Evolutionary conservation across 768 basidiomycete genomes (phyloP).

Genomic region (Podaxis carcinomalis): DNA sequence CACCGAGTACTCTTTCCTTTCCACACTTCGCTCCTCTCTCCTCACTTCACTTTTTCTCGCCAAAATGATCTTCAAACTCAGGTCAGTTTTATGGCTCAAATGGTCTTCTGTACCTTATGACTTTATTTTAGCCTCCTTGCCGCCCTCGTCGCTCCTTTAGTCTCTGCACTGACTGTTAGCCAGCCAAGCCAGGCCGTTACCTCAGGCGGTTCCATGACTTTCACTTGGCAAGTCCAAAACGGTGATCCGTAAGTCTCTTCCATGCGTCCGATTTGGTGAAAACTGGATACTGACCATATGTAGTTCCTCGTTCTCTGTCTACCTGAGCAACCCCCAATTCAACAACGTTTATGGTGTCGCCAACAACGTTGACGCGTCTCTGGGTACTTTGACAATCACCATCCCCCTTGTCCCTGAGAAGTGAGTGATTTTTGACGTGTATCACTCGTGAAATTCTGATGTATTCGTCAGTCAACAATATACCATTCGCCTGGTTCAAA

Average conservation of each 20-base stretch:
- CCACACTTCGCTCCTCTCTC: slow-evolving; percentile 18
- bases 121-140: slow-evolving; percentile 31
- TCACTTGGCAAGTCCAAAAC: slow-evolving; percentile 41
- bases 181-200: slow-evolving; percentile 29
- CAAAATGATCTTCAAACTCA: slow-evolving; percentile 49
- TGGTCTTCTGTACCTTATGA: slow-evolving; percentile 1
- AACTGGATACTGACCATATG: background rate
- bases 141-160: slow-evolving; percentile 39
- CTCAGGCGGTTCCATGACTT: slow-evolving; percentile 26
- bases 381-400: slow-evolving; percentile 28
- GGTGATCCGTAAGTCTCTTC: slow-evolving; percentile 37
- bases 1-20: slow-evolving; percentile 14
- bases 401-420: slow-evolving; percentile 43
- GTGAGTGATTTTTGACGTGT: slow-evolving; percentile 29
- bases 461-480: slow-evolving; percentile 27
- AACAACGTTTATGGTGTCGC: slow-evolving; percentile 50
- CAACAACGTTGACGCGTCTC: slow-evolving; percentile 43
- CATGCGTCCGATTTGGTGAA: background rate
- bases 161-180: slow-evolving; percentile 43
- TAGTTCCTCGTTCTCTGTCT: slow-evolving; percentile 34
- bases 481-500: slow-evolving; percentile 40
- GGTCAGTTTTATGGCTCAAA: slow-evolving; percentile 26
- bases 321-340: slow-evolving; percentile 46
- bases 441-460: background rate
- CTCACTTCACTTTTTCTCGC: slow-evolving; percentile 18